Evolutionary conservation across 306 rosid species (phyloP).

Genomic region (Quercus rubra): DNA sequence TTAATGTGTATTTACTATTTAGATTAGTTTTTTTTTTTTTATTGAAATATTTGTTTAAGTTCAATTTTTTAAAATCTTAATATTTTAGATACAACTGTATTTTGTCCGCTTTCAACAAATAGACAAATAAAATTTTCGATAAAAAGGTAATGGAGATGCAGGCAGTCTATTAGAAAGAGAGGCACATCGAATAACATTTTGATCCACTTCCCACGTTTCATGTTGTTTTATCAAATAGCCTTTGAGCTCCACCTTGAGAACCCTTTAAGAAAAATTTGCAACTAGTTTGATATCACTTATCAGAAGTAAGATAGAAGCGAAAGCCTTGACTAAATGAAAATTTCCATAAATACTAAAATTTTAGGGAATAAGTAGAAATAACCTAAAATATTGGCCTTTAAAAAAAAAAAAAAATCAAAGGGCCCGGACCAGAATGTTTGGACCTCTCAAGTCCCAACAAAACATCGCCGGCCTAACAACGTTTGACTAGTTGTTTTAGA

Average conservation of each 20-base stretch:
- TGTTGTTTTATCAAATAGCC: neutral
- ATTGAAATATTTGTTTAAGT: too few species aligned
- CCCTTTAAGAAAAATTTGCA: neutral
- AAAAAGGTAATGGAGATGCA: too few species aligned
- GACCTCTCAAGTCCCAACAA: neutral
- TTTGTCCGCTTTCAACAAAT: too few species aligned
- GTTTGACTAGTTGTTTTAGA: slow-evolving; percentile 17
- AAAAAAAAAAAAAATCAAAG: too few species aligned
- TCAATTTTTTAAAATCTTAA: too few species aligned
- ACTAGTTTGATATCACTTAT: neutral
- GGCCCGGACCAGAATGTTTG: neutral
- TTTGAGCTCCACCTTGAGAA: neutral
- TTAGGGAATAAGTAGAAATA: neutral
- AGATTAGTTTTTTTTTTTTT: too few species aligned
- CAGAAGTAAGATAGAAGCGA: neutral
- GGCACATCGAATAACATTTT: neutral
- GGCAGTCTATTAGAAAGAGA: too few species aligned
- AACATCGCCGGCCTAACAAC: slow-evolving; percentile 16
- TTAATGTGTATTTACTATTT: too few species aligned
- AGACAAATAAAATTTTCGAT: too few species aligned
- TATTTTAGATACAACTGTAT: too few species aligned
- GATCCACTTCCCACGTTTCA: neutral
- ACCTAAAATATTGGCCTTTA: neutral
- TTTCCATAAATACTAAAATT: neutral
- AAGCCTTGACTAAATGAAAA: neutral